These are phyloP conservation scores for Phaeosphaeria sp. DNA, from an alignment of 2,329 filamentous ascomycete genomes.

Conservation along the genomic window DNA sequence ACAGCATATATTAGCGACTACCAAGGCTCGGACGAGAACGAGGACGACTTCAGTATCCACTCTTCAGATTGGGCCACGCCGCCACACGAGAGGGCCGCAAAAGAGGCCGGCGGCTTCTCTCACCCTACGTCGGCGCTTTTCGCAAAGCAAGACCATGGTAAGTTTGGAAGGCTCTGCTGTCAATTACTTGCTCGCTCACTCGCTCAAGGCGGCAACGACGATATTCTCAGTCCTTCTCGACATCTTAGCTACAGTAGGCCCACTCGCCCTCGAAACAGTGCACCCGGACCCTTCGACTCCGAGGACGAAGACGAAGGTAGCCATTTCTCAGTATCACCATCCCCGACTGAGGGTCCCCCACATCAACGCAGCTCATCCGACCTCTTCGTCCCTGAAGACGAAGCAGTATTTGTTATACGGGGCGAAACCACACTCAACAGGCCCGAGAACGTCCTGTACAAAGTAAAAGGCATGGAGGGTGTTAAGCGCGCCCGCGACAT, in stretches of 20 bases:
- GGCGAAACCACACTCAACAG: background rate
- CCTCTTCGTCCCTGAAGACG: slow-evolving; percentile 17
- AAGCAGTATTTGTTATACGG: background rate
- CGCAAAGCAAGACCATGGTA: background rate
- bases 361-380: background rate
- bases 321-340: background rate
- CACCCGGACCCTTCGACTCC: background rate
- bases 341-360: background rate
- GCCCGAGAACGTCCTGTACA: background rate
- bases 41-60: background rate
- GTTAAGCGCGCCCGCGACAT: slow-evolving; percentile 25
- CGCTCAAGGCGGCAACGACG: background rate
- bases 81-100: background rate
- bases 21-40: background rate
- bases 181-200: background rate
- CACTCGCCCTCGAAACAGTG: background rate
- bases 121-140: background rate
- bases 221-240: background rate
- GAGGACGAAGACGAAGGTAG: background rate
- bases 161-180: background rate
- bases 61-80: background rate
- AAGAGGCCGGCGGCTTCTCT: background rate
- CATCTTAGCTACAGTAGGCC: background rate
- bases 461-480: slow-evolving; percentile 9
- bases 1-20: background rate